Percentiles rank a stretch among this genome's conserved stretches.
Conservation (phyloP, 2,329 filamentous ascomycete species). For the Epicoccum nigrum region DNA sequence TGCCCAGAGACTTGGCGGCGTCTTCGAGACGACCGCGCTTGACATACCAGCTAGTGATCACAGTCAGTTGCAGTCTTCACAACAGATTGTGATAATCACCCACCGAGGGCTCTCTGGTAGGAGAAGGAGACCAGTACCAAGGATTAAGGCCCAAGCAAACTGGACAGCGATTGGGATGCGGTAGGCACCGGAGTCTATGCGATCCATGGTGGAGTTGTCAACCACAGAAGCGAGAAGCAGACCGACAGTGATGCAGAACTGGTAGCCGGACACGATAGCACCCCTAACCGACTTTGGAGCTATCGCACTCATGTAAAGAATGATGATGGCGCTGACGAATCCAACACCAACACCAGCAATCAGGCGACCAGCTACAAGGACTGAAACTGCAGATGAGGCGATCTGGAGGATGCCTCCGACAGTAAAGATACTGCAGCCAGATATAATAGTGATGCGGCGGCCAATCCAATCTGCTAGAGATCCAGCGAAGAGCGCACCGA, state of each 20-base stretch:
- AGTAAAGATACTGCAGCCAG: slow-evolving; percentile 45
- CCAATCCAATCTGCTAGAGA: slow-evolving; percentile 71
- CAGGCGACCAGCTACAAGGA: slow-evolving; percentile 49
- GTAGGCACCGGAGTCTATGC: slow-evolving; percentile 66
- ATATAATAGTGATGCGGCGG: slow-evolving; percentile 66
- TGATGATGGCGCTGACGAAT: slow-evolving; percentile 51
- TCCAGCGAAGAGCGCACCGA: slow-evolving; percentile 75
- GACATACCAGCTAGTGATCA: slow-evolving; percentile 70
- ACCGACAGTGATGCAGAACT: slow-evolving; percentile 83
- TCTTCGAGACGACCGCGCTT: slow-evolving; percentile 73
- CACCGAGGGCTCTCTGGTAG: slow-evolving; percentile 66
- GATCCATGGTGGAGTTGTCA: slow-evolving; percentile 72
- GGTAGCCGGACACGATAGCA: slow-evolving; percentile 74
- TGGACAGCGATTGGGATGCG: slow-evolving; percentile 82
- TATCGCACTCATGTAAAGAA: slow-evolving; percentile 86
- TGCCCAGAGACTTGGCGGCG: slow-evolving; percentile 67
- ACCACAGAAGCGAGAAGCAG: slow-evolving; percentile 76
- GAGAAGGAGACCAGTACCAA: slow-evolving; percentile 72
- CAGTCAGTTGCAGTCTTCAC: slow-evolving; percentile 5
- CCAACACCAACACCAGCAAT: slow-evolving; percentile 50
- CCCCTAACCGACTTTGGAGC: slow-evolving; percentile 73
- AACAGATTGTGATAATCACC: too few species aligned
- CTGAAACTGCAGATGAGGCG: slow-evolving; percentile 38
- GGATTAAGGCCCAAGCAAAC: slow-evolving; percentile 79
- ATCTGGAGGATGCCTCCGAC: slow-evolving; percentile 48